Conservation (phyloP, 805 yeast species). For the Ogataea henricii region DNA sequence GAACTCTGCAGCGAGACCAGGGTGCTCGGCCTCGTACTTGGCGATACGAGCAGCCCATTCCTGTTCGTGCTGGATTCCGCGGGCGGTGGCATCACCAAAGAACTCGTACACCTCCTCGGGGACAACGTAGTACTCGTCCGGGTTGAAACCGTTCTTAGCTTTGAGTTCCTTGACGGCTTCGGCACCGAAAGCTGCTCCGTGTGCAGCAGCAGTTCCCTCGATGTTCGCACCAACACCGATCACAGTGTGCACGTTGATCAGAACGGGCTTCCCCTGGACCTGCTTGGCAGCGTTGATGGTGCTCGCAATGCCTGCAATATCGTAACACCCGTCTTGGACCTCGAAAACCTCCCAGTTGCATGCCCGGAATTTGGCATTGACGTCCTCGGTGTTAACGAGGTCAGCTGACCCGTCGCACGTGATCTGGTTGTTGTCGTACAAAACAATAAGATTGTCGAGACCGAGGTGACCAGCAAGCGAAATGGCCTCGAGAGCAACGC, state of each 20-base stretch:
- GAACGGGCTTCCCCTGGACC: constrained; percentile 75
- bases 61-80: constrained; percentile 65
- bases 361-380: constrained; percentile 77
- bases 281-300: constrained; percentile 83
- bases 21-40: constrained; percentile 65
- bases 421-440: constrained; percentile 96
- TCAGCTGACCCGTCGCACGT: constrained; percentile 93
- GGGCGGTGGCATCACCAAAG: constrained; percentile 56
- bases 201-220: constrained; percentile 88
- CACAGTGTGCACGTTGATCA: constrained; percentile 84
- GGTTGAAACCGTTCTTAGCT: constrained; percentile 80
- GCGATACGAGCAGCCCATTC: constrained; percentile 71
- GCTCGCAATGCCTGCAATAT: constrained; percentile 61
- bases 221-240: constrained; percentile 89
- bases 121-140: constrained; percentile 73
- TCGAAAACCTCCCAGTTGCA: constrained; percentile 90
- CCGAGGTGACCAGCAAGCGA: constrained; percentile 95
- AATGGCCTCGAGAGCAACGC: constrained; percentile 90
- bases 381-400: constrained; percentile 92
- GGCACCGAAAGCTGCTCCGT: constrained; percentile 93
- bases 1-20: constrained; percentile 76
- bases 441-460: constrained; percentile 87
- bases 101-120: constrained; percentile 80
- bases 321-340: constrained; percentile 79
- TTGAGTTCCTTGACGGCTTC: constrained; percentile 90